Evolutionary conservation across 192 early-diverging fungal genomes (phyloP), one percentile per base, ranked within the genome.

Genomic region (Nowakowskiella sp.): DNA sequence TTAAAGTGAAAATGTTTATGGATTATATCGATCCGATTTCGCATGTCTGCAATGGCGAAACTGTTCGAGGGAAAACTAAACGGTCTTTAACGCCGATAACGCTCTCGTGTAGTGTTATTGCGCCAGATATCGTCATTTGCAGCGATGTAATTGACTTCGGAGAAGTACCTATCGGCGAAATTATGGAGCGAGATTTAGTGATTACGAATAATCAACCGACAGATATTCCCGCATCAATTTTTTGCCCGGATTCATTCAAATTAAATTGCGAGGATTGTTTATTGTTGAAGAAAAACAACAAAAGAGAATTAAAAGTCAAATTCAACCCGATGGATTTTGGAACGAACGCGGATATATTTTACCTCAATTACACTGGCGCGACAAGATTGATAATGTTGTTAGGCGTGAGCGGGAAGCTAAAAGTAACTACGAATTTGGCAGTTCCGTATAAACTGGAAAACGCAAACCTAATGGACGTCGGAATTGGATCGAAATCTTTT

Each of bases 21-120:
- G 63, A 67, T 8, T 73, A 77, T 33, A 27, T 63, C 7, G 71
- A 77, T 57, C 65, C 75, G 8, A 54, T 74, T n/a, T 51, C 47
- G 32, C 70, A 68, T 36, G 53, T 76, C 19, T 58, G 62, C 6
- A 57, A 68, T 49, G 24, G 49, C 6, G 66, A 70, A 39, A 44
- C 59, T 8, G 52, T 63, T 33, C 28, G 56, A 28, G 62, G 59
- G 3, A 53, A 61, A 31, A 32, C 55, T 13, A 71, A 71, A 34
- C 44, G 68, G 19, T 48, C 43, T 29, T 21, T 75, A 13, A 7
- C 30, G 6, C 50, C 49, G 7, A 13, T 72, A 2, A 25, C 57
- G 2, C 47, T 75, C 25, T 5, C 36, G 2, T 71, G 73, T 43
- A 45, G 51, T 30, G 73, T 75, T 46, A 67, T 68, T 4, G 43